Base-by-base conservation (phyloP, 1,139 yeast species). In the Diutina catenulata region DNA sequence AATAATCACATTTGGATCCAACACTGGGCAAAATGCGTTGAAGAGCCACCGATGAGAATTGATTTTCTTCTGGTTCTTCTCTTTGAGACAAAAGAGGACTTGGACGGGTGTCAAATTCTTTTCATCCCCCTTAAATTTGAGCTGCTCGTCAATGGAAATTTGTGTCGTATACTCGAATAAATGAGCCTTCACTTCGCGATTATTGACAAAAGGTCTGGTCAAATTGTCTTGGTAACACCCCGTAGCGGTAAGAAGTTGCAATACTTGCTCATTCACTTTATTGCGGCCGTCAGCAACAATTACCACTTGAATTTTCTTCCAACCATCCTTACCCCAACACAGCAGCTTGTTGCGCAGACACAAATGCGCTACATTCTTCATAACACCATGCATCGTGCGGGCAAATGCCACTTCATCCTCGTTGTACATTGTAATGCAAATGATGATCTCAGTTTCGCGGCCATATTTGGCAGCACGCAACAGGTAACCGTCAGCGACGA, bases 151-250 rank as follows among this genome's bases (percentile, higher is more conserved):
- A 39, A 84, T 68, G 2, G 94, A 80, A 8, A 84, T 82, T 54
- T 84, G 94, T 0, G 97, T 82, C 5, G 97, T 87, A 54, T 88
- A 83, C 60, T 91, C 98, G 53, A 87, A 91, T 40, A 91, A 63
- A 60, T 91, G 98, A 0, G 96, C 94, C 52, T 80, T 76, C 27
- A 91, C 98, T 41, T 80, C 82, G 49, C 81, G 80, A 48, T 86
- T 84, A 55, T 91, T 91, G 40, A 91, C 97, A 46, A 72, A 81
- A 26, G 94, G 88, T 54, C 94, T 80, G 37, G 98, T 95, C 59
- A 91, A 82, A 39, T 94, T 95, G 43, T 87, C 97, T 57, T 91
- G 98, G 56, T 84, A 91, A 37, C 93, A 83, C 47, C 98, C 98
- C 59, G 93, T 77, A 0, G 96, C 94, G 1, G 95, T 86, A 39